phyloP scores from a whole-genome alignment of 108 stramenopile species.

The Chaetoceros muelleri region DNA sequence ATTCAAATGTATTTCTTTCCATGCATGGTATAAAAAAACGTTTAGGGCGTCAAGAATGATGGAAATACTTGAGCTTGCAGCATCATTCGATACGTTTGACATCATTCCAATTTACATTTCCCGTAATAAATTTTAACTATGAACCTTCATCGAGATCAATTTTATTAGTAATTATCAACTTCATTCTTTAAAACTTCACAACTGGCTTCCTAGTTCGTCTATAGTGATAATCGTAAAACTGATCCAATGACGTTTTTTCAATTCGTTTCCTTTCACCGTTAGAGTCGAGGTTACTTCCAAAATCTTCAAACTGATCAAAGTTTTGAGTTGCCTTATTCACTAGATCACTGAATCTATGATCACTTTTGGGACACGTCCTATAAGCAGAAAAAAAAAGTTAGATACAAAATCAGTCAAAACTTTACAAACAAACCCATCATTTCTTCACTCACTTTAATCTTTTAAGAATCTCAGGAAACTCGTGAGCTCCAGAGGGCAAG shows the following conservation, averaged over 20 bases:
- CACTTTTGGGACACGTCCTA: conserved; percentile 72
- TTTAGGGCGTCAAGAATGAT: too few relatives aligned
- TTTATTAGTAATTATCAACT: too few relatives aligned
- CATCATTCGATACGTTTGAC: too few relatives aligned
- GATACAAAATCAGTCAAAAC: neutral
- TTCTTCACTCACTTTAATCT: conserved; percentile 71
- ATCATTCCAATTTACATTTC: too few relatives aligned
- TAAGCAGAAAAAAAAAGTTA: neutral
- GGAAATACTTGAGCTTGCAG: too few relatives aligned
- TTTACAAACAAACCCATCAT: too few relatives aligned
- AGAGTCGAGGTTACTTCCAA: conserved; percentile 56
- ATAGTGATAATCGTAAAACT: conserved; percentile 85
- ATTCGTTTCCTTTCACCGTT: conserved; percentile 29
- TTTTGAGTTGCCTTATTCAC: conserved; percentile 78
- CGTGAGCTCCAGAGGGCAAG: conserved; percentile 63
- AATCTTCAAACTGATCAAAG: conserved; percentile 90
- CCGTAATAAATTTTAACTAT: too few relatives aligned
- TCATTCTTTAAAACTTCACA: conserved; percentile 15
- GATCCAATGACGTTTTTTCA: conserved; percentile 58
- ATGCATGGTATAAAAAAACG: too few relatives aligned
- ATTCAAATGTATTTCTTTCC: too few relatives aligned
- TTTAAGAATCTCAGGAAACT: conserved; percentile 71
- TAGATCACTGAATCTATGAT: conserved; percentile 72
- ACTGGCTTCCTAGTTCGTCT: conserved; percentile 74
- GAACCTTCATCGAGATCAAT: too few relatives aligned